These are phyloP conservation scores for Scheffersomyces coipomensis DNA, from an alignment of 805 yeast species.

Conservation along the genomic window DNA sequence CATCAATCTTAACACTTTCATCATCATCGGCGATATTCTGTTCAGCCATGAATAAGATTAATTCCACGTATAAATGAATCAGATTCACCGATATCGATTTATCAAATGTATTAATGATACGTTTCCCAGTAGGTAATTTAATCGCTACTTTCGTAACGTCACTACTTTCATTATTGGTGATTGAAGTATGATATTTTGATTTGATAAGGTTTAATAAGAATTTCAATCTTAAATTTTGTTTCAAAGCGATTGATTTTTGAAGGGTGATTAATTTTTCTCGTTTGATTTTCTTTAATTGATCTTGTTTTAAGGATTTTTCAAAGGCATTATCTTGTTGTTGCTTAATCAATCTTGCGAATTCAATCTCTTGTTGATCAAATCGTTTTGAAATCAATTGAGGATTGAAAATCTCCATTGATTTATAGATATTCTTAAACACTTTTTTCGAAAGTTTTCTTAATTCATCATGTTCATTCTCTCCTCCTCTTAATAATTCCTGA, in stretches of 20 bases:
- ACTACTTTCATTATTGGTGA: conserved; percentile 5
- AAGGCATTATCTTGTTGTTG: conserved; percentile 45
- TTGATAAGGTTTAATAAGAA: conserved; percentile 4
- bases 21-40: conserved; percentile 4
- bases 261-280: conserved; percentile 8
- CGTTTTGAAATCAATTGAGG: conserved; percentile 39
- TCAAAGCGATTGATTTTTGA: conserved; percentile 13
- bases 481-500: conserved; percentile 10
- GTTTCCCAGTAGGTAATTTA: conserved; percentile 52
- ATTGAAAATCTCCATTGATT: conserved; percentile 25
- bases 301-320: conserved; percentile 43
- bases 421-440: conserved; percentile 20
- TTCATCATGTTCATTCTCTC: conserved; percentile 15
- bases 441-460: conserved; percentile 21
- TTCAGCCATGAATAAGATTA: conserved; percentile 25
- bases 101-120: conserved; percentile 45
- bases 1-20: conserved; percentile 6
- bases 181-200: conserved; percentile 9
- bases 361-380: conserved; percentile 40
- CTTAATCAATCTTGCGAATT: conserved; percentile 34
- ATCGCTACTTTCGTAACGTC: conserved; percentile 40
- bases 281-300: conserved; percentile 51
- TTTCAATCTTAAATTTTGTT: conserved; percentile 7
- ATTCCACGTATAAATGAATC: conserved; percentile 50
- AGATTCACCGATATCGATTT: conserved; percentile 41